A percentile compares a stretch with the other conserved stretches of the same genome.
These are phyloP conservation scores for Botrytis deweyae DNA, from an alignment of 2,329 filamentous ascomycete species.

Conservation along the genomic window DNA sequence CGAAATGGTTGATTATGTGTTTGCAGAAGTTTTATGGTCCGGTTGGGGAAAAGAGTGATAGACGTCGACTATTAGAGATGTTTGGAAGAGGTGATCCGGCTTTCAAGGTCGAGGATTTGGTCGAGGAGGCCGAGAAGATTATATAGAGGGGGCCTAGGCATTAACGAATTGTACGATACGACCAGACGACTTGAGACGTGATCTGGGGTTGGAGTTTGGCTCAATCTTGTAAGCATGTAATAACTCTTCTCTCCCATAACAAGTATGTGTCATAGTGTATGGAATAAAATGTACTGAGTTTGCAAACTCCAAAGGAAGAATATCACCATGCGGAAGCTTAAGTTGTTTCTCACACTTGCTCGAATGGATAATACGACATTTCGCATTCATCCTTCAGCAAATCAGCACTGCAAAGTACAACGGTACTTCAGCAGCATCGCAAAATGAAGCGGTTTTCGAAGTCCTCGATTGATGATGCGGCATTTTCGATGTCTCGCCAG, in stretches of 20 bases:
- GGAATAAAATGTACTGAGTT: neutral
- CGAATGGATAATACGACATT: neutral
- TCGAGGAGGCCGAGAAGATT: constrained; percentile 87
- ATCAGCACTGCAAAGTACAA: neutral
- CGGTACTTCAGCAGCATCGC: neutral
- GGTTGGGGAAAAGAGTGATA: constrained; percentile 52
- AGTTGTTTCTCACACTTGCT: neutral
- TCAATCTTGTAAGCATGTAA: neutral
- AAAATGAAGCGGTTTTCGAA: neutral
- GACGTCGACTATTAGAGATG: constrained; percentile 73
- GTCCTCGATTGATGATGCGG: neutral
- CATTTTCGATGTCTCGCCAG: neutral
- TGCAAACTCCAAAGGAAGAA: neutral
- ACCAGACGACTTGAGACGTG: neutral
- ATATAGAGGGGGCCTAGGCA: constrained; percentile 43
- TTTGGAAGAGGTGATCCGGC: constrained; percentile 75
- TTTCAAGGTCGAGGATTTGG: constrained; percentile 80
- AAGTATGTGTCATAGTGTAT: neutral
- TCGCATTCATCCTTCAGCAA: neutral
- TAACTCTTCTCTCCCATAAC: neutral
- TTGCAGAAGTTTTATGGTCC: constrained; percentile 90
- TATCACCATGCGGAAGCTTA: too few relatives aligned
- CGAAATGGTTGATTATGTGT: constrained; percentile 87
- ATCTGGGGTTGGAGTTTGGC: neutral
- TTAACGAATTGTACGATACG: constrained; percentile 6